Conservation (phyloP, 345 rosid genomes). For the Passiflora organensis region DNA sequence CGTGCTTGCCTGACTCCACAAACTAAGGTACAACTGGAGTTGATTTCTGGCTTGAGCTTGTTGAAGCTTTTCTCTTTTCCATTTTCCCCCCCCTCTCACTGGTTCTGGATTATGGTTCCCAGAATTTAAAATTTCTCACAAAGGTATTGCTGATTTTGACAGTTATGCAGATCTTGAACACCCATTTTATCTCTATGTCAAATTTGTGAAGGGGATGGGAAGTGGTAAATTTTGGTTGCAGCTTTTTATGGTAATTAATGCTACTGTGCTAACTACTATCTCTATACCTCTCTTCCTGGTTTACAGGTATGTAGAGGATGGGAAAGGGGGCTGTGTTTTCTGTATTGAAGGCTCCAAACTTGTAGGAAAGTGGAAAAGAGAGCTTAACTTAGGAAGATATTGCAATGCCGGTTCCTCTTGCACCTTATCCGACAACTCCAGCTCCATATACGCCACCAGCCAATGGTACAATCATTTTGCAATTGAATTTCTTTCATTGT, state of each 20-base stretch:
- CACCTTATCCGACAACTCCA: conserved; percentile 86
- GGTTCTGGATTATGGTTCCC: conserved; percentile 3
- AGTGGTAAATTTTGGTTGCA: conserved; percentile 18
- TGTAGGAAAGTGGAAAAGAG: conserved; percentile 19
- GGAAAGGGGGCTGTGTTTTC: conserved; percentile 33
- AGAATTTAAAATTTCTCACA: background rate
- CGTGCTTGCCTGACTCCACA: conserved; percentile 49
- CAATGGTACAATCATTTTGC: conserved; percentile 40
- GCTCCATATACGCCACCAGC: conserved; percentile 54
- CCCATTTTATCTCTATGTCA: too few species aligned
- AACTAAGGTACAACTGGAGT: too few species aligned
- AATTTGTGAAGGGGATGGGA: conserved; percentile 13
- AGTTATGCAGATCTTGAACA: too few species aligned
- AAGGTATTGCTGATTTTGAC: too few species aligned
- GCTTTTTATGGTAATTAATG: too few species aligned
- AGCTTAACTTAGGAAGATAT: conserved; percentile 14
- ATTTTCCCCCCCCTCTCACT: conserved; percentile 8
- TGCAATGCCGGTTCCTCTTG: conserved; percentile 97
- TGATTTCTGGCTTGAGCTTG: conserved; percentile 11
- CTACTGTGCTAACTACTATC: background rate
- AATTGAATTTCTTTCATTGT: too few species aligned
- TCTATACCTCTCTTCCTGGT: conserved; percentile 4
- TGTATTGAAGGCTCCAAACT: conserved; percentile 30
- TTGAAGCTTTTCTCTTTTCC: conserved; percentile 16
- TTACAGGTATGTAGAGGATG: conserved; percentile 41